Percentiles rank a stretch among this genome's conserved stretches.
These are phyloP conservation scores for Acacia concinna DNA, from an alignment of 331 rosid genomes.

Conservation along the genomic window DNA sequence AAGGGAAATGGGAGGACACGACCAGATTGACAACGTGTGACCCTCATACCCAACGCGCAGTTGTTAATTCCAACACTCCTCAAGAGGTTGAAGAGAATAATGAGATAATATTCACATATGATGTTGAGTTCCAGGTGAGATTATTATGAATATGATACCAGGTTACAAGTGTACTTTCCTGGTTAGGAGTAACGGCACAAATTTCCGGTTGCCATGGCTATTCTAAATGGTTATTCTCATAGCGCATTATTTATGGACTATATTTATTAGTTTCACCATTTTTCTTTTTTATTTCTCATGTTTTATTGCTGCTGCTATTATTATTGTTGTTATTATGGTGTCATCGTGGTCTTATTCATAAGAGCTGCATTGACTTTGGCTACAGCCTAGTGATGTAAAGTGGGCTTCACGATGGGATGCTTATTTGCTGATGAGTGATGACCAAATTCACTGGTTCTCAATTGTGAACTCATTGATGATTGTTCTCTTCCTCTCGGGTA, in stretches of 20 bases:
- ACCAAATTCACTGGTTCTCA: slow-evolving; percentile 98
- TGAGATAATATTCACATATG: slow-evolving; percentile 83
- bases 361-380: slow-evolving; percentile 26
- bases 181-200: neutral
- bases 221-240: neutral
- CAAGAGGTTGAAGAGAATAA: slow-evolving; percentile 87
- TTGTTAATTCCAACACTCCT: slow-evolving; percentile 75
- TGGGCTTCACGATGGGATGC: slow-evolving; percentile 99
- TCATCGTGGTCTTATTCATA: slow-evolving; percentile 5
- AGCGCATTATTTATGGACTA: neutral
- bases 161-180: neutral
- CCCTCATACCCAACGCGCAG: slow-evolving; percentile 84
- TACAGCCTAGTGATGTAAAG: slow-evolving; percentile 89
- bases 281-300: neutral
- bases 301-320: neutral
- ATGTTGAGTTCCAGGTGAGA: slow-evolving; percentile 87
- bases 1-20: slow-evolving; percentile 76
- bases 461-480: slow-evolving; percentile 96
- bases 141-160: slow-evolving; percentile 5
- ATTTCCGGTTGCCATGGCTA: neutral
- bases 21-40: slow-evolving; percentile 84
- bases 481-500: slow-evolving; percentile 97
- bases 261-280: neutral
- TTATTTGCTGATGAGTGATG: slow-evolving; percentile 91
- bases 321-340: slow-evolving; percentile 1